Evolutionary conservation across 495 filamentous ascomycete species (phyloP), one percentile per base, ranked within the genome.

Genomic region (Mytilinidion resinicola): DNA sequence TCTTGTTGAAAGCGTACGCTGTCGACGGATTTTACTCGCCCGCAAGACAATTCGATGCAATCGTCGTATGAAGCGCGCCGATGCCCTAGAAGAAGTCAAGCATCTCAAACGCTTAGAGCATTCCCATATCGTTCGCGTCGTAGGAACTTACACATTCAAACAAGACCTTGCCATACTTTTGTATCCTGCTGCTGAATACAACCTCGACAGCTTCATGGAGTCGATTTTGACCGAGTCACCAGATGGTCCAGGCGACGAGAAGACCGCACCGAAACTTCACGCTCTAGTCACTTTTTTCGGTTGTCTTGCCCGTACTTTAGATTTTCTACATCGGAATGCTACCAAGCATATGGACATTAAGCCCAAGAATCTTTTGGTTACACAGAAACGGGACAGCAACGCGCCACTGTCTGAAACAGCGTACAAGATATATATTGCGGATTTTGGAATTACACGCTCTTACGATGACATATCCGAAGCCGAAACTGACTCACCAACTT

Each of bases 301-400:
- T 33, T 51, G 48, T 15, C 34, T 51, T 8, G 21, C 48, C n/a
- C 17, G 17, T 11, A 15, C 48, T 10, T n/a, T 51, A 7, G 15
- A 7, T 7, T 51, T 33, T n/a, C 21, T 36, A 9, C 48, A 51
- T n/a, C 21, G 11, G 3, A 33, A 30, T 6, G 17, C 15, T 7
- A 51, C 34, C 17, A 51, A 51, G 48, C 48, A 51, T 51, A 51
- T 51, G 48, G 48, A 51, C 30, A 51, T 51, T 1, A 51, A 51
- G 17, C 48, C 48, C 10, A 33, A 30, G 10, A 51, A 51, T 7
- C 10, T 51, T 5, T n/a, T 51, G 9, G 48, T 51, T 3, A 30
- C n/a, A 20, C 30, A 21, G 12, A 51, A n/a, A 30, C 42, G 12
- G 15, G 9, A n/a, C 1, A 20, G 42, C n/a, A 6, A 46, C 12